Percentiles rank a stretch among this genome's conserved stretches.
These are phyloP conservation scores for Hygrophila difformis DNA, from an alignment of 257 asterid genomes.

Conservation along the genomic window DNA sequence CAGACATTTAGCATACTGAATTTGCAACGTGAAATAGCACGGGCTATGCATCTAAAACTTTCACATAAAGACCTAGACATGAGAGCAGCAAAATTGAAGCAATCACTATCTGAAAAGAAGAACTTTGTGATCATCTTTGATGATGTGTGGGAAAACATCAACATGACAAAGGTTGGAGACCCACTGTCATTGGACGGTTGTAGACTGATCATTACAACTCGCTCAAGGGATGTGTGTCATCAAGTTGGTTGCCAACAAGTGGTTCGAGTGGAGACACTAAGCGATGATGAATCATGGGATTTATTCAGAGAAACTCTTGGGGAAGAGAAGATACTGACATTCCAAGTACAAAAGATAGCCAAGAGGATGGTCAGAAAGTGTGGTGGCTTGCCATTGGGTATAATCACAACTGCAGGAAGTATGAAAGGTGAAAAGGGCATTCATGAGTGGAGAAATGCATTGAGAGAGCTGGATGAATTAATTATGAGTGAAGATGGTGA, in stretches of 20 bases:
- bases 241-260: constrained; percentile 9
- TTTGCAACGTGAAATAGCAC: constrained; percentile 12
- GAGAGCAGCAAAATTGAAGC: constrained; percentile 6
- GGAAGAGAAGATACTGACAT: not conserved
- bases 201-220: constrained; percentile 18
- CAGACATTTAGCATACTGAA: not conserved
- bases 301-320: constrained; percentile 5
- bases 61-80: constrained; percentile 7
- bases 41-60: not conserved
- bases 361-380: constrained; percentile 5
- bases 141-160: constrained; percentile 13
- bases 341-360: constrained; percentile 7
- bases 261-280: constrained; percentile 9
- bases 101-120: not conserved
- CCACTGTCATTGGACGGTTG: constrained; percentile 4
- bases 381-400: constrained; percentile 14
- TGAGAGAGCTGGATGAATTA: not conserved
- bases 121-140: constrained; percentile 13
- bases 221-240: constrained; percentile 5
- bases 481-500: constrained; percentile 8
- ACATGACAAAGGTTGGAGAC: constrained; percentile 5
- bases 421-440: constrained; percentile 13
- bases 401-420: constrained; percentile 14
- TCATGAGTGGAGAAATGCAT: constrained; percentile 19
- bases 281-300: constrained; percentile 11